Percentiles rank a stretch among this genome's conserved stretches.
Conservation (phyloP, 2,329 filamentous ascomycete species). For the Fusarium sp. region DNA sequence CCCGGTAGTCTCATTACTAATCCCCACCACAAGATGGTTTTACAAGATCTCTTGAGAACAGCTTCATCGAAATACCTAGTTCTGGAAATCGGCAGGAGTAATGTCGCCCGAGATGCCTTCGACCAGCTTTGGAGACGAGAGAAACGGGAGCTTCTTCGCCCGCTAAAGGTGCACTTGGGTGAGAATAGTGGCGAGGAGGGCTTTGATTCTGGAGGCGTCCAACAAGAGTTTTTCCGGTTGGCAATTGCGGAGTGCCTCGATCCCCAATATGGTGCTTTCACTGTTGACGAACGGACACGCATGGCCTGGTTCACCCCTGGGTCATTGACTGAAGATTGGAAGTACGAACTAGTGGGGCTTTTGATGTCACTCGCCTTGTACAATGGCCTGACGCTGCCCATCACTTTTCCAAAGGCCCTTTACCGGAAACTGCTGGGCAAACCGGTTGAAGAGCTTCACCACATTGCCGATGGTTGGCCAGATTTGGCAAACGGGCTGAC, state of each 20-base stretch:
- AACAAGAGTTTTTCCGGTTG: constrained; percentile 94
- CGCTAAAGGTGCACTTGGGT: constrained; percentile 87
- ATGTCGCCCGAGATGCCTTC: constrained; percentile 77
- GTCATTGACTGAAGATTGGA: constrained; percentile 84
- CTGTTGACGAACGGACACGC: constrained; percentile 76
- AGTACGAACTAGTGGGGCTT: constrained; percentile 88
- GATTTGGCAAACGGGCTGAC: constrained; percentile 79
- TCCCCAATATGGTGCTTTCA: constrained; percentile 82
- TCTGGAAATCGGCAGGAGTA: constrained; percentile 72
- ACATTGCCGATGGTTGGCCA: constrained; percentile 90
- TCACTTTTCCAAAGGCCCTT: constrained; percentile 86
- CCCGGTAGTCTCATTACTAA: constrained; percentile 65
- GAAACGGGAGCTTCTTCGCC: constrained; percentile 81
- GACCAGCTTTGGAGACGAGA: constrained; percentile 92
- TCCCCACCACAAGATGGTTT: constrained; percentile 65
- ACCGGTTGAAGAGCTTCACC: constrained; percentile 73
- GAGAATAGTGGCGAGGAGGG: constrained; percentile 86
- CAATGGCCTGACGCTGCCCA: constrained; percentile 89
- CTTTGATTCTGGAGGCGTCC: constrained; percentile 92
- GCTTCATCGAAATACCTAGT: constrained; percentile 77
- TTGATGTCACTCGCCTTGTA: constrained; percentile 91
- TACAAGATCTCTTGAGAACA: constrained; percentile 70
- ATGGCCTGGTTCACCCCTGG: constrained; percentile 90
- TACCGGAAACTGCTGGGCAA: constrained; percentile 82
- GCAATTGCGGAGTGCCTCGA: constrained; percentile 82